Percentiles rank a stretch among this genome's conserved stretches.
Conservation (phyloP, 1,139 yeast genomes). For the Kazachstania sp. region DNA sequence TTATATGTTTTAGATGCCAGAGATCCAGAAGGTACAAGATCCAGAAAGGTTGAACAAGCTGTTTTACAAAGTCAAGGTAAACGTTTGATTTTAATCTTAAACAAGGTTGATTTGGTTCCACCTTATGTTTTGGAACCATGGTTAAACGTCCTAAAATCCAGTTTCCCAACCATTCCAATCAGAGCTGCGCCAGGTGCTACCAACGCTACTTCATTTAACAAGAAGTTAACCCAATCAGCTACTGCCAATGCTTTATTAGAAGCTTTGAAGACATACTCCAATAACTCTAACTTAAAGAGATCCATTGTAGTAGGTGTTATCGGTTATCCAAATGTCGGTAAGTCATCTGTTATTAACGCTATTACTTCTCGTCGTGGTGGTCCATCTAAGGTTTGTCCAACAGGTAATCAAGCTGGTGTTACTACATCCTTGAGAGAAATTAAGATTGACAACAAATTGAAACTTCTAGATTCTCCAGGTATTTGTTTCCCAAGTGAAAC, state of each 20-base stretch:
- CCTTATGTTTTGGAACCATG: constrained; percentile 74
- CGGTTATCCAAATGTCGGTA: constrained; percentile 94
- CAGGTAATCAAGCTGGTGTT: constrained; percentile 96
- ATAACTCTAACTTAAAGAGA: constrained; percentile 75
- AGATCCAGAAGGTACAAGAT: constrained; percentile 93
- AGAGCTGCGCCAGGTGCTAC: constrained; percentile 59
- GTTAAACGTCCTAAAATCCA: constrained; percentile 68
- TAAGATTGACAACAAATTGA: constrained; percentile 81
- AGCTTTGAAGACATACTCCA: constrained; percentile 78
- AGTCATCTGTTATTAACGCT: constrained; percentile 89
- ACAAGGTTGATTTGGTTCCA: constrained; percentile 90
- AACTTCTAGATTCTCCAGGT: constrained; percentile 92
- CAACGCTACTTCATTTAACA: constrained; percentile 62
- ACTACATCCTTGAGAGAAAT: constrained; percentile 88
- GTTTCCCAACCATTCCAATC: constrained; percentile 88
- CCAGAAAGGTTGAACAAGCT: constrained; percentile 83
- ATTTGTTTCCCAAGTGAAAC: constrained; percentile 81
- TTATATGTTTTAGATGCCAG: constrained; percentile 93
- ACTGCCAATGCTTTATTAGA: constrained; percentile 71
- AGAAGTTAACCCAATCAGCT: constrained; percentile 60
- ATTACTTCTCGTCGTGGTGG: constrained; percentile 76
- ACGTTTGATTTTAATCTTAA: constrained; percentile 74
- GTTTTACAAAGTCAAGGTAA: constrained; percentile 75
- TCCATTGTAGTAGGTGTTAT: constrained; percentile 93
- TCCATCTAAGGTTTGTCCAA: constrained; percentile 75